Evolutionary conservation across 768 basidiomycete species (phyloP).

Genomic region (Auriscalpium orientale): DNA sequence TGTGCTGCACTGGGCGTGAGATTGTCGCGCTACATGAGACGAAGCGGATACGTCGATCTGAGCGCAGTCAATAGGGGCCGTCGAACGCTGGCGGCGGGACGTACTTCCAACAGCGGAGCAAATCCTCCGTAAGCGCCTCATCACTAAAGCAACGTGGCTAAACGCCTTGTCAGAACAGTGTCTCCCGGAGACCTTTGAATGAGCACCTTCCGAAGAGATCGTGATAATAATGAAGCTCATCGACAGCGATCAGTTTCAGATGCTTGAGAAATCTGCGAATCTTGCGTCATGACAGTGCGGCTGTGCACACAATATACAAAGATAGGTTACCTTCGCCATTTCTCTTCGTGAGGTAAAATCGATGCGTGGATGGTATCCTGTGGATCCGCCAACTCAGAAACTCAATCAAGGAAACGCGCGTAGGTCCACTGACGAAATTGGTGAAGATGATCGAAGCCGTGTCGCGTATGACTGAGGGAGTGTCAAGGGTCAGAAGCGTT

Average conservation of each 20-base stretch:
- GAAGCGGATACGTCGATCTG: constrained; percentile 53
- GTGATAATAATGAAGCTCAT: constrained; percentile 84
- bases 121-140: constrained; percentile 68
- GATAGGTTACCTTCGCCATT: constrained; percentile 59
- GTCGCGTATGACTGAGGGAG: constrained; percentile 52
- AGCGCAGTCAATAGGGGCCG: neutral
- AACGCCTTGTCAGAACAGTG: neutral
- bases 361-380: constrained; percentile 84
- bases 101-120: constrained; percentile 72
- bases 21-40: constrained; percentile 90
- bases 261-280: constrained; percentile 63
- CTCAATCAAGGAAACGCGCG: neutral
- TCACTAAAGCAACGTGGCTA: constrained; percentile 76
- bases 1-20: constrained; percentile 64
- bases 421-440: constrained; percentile 55
- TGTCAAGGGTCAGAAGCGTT: neutral
- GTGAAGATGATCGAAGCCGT: constrained; percentile 78
- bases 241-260: constrained; percentile 71
- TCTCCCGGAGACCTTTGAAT: neutral
- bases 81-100: constrained; percentile 17
- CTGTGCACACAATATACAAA: neutral
- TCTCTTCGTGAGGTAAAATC: constrained; percentile 77
- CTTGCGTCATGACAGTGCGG: neutral
- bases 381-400: constrained; percentile 2
- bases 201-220: constrained; percentile 70